phyloP scores from a whole-genome alignment of 2,329 filamentous ascomycete species.

The Colletotrichum sp. region DNA sequence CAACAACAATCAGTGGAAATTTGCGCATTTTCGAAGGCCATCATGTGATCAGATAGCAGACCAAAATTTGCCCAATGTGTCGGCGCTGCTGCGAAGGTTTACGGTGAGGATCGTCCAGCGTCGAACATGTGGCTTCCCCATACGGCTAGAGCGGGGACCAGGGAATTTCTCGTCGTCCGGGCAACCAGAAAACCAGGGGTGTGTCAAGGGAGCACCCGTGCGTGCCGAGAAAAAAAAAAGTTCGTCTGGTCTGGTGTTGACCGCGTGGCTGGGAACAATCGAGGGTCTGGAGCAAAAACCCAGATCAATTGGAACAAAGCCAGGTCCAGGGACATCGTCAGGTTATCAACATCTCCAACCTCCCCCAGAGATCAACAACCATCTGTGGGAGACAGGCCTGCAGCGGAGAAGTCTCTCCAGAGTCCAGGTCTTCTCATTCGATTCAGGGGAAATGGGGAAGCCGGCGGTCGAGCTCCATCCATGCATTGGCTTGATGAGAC shows the following conservation, averaged over 20 bases:
- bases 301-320: not conserved
- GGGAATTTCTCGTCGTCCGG: not conserved
- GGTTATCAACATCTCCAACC: slow-evolving; percentile 15
- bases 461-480: not conserved
- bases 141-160: not conserved
- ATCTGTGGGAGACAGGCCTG: not conserved
- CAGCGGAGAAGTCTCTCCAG: not conserved
- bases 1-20: not conserved
- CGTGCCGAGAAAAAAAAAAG: not conserved
- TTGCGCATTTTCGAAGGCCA: not conserved
- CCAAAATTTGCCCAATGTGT: not conserved
- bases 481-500: not conserved
- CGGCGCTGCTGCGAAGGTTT: not conserved
- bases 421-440: not conserved
- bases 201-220: slow-evolving; percentile 8
- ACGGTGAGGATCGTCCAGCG: not conserved
- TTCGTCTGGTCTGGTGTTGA: not conserved
- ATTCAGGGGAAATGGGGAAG: slow-evolving; percentile 4
- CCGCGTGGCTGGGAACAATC: not conserved
- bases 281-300: not conserved
- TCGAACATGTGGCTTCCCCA: slow-evolving; percentile 1
- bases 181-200: not conserved
- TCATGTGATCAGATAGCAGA: slow-evolving; percentile 10
- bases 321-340: not conserved
- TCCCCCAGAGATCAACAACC: not conserved